Base-by-base conservation (phyloP, 1,284 basidiomycete genomes). In the Chalciporus sp. region DNA sequence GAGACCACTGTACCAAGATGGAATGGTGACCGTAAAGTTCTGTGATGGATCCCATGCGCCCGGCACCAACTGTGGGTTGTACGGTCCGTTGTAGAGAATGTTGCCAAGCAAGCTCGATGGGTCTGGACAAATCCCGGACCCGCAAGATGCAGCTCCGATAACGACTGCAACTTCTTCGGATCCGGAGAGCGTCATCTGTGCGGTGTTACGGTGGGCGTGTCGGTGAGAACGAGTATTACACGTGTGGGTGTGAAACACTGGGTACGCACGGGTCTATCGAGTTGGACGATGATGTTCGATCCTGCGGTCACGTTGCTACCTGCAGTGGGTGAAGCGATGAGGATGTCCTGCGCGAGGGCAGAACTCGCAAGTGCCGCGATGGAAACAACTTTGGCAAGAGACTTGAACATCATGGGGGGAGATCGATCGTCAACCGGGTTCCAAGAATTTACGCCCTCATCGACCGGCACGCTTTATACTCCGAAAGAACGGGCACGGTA, bases 21-120 rank as follows among this genome's bases (percentile, higher is more conserved):
- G 81, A 27, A 84, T 63, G 4, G 63, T 66, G n/a, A 84, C 70
- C 6, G 76, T 76, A 58, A 82, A 80, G 64, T 83, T 83, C 65
- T 82, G 72, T 63, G 77, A 70, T 12, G 78, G 78, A 14, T 66
- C 40, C 16, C 64, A 65, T 56, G 69, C 68, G n/a, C 31, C 39
- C 0, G 42, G 0, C 29, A 29, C 3, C 4, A n/a, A 4, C 53
- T 72, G 45, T 0, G 80, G 80, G 16, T 68, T 55, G 64, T 72
- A 84, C 0, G 62, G 51, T 6, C 82, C 81, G 16, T 65, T 66
- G 64, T 82, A 83, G 26, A 82, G 67, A 52, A 79, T 58, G 10
- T 51, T 58, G 2, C 80, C 81, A 16, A 84, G 60, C 1, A 61
- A 61, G 11, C 75, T 57, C 8, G 2, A 68, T 62, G 49, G 73